Conservation (phyloP, 1,284 basidiomycete genomes). For the Melampsora americana region DNA sequence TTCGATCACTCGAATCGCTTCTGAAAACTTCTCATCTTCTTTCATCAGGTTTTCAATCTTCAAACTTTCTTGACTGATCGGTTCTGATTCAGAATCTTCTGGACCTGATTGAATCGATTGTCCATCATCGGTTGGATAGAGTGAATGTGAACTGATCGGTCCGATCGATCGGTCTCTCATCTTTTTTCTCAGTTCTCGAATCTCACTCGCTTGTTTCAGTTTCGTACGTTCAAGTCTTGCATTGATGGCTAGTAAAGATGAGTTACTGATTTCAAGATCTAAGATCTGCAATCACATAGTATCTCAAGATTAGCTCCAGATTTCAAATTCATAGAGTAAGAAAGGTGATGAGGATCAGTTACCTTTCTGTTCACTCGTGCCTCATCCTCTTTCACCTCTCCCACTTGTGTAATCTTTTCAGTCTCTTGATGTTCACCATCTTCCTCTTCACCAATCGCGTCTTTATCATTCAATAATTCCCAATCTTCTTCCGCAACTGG, state of each 20-base stretch:
- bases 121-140: conserved; percentile 8
- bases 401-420: neutral
- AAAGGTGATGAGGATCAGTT: neutral
- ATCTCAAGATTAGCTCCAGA: too few species aligned
- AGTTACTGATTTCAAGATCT: conserved; percentile 57
- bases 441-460: neutral
- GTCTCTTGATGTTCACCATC: neutral
- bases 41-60: conserved; percentile 49
- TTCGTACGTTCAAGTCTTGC: conserved; percentile 55
- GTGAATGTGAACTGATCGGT: conserved; percentile 44
- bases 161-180: conserved; percentile 36
- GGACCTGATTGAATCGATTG: conserved; percentile 35
- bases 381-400: neutral
- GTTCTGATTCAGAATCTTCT: conserved; percentile 30
- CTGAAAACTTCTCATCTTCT: conserved; percentile 47
- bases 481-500: neutral
- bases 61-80: conserved; percentile 7
- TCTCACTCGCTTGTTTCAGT: conserved; percentile 54
- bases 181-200: conserved; percentile 51
- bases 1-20: conserved; percentile 46
- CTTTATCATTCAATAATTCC: neutral
- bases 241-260: conserved; percentile 56
- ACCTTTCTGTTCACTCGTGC: conserved; percentile 27
- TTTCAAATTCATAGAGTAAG: neutral
- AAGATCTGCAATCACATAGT: conserved; percentile 50